phyloP scores from a whole-genome alignment of 2,329 filamentous ascomycete species.

The Stagonosporopsis tanaceti region DNA sequence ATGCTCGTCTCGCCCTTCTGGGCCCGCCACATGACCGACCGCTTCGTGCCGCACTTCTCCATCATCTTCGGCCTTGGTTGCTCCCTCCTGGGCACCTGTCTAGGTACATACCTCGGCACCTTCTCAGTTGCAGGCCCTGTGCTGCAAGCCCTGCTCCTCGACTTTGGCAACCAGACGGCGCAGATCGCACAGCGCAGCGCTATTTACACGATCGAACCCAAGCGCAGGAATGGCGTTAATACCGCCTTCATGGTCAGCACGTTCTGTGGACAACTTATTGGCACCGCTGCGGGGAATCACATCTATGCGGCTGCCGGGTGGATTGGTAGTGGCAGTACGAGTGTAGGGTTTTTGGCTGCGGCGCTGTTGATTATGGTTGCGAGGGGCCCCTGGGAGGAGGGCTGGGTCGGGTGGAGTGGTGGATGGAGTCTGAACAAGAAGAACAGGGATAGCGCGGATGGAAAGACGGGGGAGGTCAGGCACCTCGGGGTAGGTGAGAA shows the following conservation, averaged over 20 bases:
- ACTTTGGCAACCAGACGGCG: slow-evolving; percentile 75
- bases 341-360: slow-evolving; percentile 62
- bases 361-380: slow-evolving; percentile 58
- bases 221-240: slow-evolving; percentile 77
- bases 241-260: slow-evolving; percentile 81
- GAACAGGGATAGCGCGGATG: slow-evolving; percentile 51
- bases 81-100: slow-evolving; percentile 66
- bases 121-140: slow-evolving; percentile 75
- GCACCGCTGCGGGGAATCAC: slow-evolving; percentile 62
- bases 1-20: slow-evolving; percentile 75
- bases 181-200: slow-evolving; percentile 76
- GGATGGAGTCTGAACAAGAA: slow-evolving; percentile 61
- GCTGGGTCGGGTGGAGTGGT: slow-evolving; percentile 69
- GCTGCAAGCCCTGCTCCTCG: slow-evolving; percentile 73
- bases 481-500: slow-evolving; percentile 19
- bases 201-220: slow-evolving; percentile 76
- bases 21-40: slow-evolving; percentile 73
- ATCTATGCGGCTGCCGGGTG: slow-evolving; percentile 66
- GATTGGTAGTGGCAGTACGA: slow-evolving; percentile 64
- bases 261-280: slow-evolving; percentile 78
- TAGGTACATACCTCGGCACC: slow-evolving; percentile 74
- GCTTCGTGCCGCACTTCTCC: slow-evolving; percentile 71
- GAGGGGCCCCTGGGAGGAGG: slow-evolving; percentile 64
- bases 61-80: slow-evolving; percentile 69
- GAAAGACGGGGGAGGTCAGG: slow-evolving; percentile 41